These are phyloP conservation scores for Solanum raphanifolium DNA, from an alignment of 257 asterid genomes.

Conservation along the genomic window DNA sequence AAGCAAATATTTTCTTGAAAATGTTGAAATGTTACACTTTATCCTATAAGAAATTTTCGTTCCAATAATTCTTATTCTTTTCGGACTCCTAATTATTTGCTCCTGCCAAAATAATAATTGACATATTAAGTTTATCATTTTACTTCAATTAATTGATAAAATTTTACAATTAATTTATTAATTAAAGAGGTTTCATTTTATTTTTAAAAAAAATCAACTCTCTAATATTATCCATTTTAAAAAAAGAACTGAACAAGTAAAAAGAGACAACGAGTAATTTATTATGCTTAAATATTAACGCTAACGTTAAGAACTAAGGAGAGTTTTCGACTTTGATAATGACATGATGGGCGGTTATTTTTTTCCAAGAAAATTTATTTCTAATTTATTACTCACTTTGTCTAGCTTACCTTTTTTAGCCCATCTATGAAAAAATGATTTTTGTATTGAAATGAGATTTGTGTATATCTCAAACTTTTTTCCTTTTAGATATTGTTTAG, in stretches of 20 bases:
- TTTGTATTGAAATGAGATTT: not conserved
- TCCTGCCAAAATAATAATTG: no score
- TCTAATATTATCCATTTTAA: no score
- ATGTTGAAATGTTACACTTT: not conserved
- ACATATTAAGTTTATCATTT: no score
- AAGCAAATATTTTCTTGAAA: conserved; percentile 1
- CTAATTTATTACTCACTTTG: not conserved
- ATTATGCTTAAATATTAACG: not conserved
- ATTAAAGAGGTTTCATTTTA: no score
- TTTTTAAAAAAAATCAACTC: no score
- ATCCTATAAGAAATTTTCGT: not conserved
- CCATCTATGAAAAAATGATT: no score
- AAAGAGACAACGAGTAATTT: rapidly evolving
- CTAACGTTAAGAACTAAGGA: not conserved
- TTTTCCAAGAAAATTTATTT: not conserved
- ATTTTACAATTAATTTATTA: no score
- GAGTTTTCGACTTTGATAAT: not conserved
- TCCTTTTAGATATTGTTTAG: no score
- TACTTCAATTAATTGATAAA: not conserved
- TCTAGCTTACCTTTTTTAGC: not conserved
- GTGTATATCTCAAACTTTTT: no score
- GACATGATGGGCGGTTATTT: not conserved
- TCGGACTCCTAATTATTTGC: not conserved
- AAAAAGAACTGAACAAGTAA: rapidly evolving
- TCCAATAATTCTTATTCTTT: not conserved